Evolutionary conservation across 495 filamentous ascomycete species (phyloP), one percentile per base, ranked within the genome.

Genomic region (Venustampulla echinocandica): DNA sequence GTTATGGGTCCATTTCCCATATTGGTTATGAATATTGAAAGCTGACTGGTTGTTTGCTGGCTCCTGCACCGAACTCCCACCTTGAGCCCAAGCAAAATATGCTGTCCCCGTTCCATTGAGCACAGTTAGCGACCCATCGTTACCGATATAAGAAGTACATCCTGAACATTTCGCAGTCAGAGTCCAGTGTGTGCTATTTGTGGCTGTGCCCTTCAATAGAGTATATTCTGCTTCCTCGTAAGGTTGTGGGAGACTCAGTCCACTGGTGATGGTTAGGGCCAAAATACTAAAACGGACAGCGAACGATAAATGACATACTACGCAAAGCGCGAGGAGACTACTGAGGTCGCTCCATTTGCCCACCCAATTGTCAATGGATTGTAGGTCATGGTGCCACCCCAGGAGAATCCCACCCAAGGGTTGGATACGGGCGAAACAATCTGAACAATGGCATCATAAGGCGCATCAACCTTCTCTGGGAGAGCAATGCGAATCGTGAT

Each of bases 161-260:
- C 67, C 66, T 32, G 51, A 55, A 54, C 69, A 73, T 10, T 67
- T 59, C 0, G 68, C 65, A 5, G 64, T 64, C 19, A 73, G 55
- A 17, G 71, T 68, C 67, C 68, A 75, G 52, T 73, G 69, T 3
- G 71, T 74, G 20, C 53, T 59, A 46, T 75, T 75, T 42, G 55
- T 53, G 1, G 44, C 51, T 5, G 70, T 67, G 14, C 70, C 60
- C 22, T 70, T 67, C 19, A 75, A 54, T 7, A 65, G 49, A 13
- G 55, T 60, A 54, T 74, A 67, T 5, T 62, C 62, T 4, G 69
- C 69, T 2, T 57, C 54, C 0, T 68, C 58, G 38, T 73, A 75
- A 1, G 57, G 30, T 3, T 56, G 52, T 0, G 71, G 71, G 23
- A 62, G 55, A 13, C 66, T 70, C 28, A 53, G 32, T 2, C 36